Conservation (phyloP, 208 protist species). For the Endotrypanum monterogeii region DNA sequence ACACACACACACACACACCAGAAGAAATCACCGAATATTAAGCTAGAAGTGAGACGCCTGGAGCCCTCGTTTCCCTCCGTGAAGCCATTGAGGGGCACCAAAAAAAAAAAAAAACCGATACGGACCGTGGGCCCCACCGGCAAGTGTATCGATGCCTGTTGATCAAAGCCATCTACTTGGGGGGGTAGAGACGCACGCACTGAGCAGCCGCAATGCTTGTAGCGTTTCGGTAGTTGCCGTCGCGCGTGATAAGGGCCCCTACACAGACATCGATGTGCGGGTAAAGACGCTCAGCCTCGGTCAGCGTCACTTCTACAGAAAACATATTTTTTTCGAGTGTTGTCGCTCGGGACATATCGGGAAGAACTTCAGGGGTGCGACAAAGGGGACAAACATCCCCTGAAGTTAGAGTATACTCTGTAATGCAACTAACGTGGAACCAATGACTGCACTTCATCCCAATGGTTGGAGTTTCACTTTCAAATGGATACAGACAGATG, state of each 20-base stretch:
- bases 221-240: conserved; percentile 47
- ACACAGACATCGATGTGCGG: conserved; percentile 48
- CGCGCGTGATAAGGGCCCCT: conserved; percentile 37
- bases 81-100: too few species aligned
- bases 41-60: too few species aligned
- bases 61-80: too few species aligned
- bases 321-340: conserved; percentile 40
- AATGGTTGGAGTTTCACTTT: conserved; percentile 39
- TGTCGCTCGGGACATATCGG: conserved; percentile 28
- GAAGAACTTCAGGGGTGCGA: conserved; percentile 39
- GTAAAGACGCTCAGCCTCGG: conserved; percentile 20
- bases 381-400: conserved; percentile 66
- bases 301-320: conserved; percentile 28
- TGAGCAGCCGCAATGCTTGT: conserved; percentile 54
- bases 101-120: too few species aligned
- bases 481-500: conserved; percentile 51
- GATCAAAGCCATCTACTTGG: conserved; percentile 1
- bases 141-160: too few species aligned
- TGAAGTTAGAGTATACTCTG: conserved; percentile 41
- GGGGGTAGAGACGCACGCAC: conserved; percentile 33
- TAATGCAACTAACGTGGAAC: conserved; percentile 72
- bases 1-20: too few species aligned
- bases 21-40: too few species aligned
- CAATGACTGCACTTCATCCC: conserved; percentile 62
- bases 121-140: too few species aligned